Base-by-base conservation (phyloP, 352 stramenopile genomes). In the Globisporangium cederbergense region DNA sequence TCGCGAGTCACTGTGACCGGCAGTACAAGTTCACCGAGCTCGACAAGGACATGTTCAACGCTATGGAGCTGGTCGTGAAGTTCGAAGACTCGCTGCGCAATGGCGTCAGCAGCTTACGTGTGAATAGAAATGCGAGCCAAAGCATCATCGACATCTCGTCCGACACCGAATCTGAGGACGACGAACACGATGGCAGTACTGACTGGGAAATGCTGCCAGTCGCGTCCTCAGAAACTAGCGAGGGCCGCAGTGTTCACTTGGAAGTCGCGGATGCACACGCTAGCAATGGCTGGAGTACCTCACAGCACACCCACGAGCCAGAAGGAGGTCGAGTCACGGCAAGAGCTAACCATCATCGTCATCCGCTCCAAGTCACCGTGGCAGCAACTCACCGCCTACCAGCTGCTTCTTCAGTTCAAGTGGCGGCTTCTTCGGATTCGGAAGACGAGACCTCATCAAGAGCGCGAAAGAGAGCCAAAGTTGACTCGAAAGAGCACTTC, bases 71-170 rank as follows among this genome's bases (percentile, higher is more conserved):
- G 52, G 8, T 58, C 4, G 45, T 57, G n/a, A 32, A 52, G 20
- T 32, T 32, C 20, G 46, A 52, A 20, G 46, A 32, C 8, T 52
- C 46, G n/a, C 46, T 52, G 46, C 18, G 8, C 20, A 25, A 4
- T 30, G 46, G 20, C n/a, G n/a, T 10, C 20, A 30, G n/a, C n/a
- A 30, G n/a, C n/a, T 9, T 9, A 42, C 9, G 10, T 20, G 20
- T 3, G 46, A 13, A 13, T 9, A 7, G 8, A 8, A 20, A 30
- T 2, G 2, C 46, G n/a, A 30, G n/a, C 14, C 46, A 52, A 3
- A 14, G 46, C n/a, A n/a, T 52, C 14, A 61, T 61, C 20, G 55
- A 61, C 22, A 50, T 61, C 38, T 61, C 38, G 25, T 61, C 40
- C 25, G 55, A 61, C 18, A 14, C 13, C 1, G 28, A 51, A 8